phyloP scores from a whole-genome alignment of 2,329 filamentous ascomycete genomes.

The Diplocarpon mali region DNA sequence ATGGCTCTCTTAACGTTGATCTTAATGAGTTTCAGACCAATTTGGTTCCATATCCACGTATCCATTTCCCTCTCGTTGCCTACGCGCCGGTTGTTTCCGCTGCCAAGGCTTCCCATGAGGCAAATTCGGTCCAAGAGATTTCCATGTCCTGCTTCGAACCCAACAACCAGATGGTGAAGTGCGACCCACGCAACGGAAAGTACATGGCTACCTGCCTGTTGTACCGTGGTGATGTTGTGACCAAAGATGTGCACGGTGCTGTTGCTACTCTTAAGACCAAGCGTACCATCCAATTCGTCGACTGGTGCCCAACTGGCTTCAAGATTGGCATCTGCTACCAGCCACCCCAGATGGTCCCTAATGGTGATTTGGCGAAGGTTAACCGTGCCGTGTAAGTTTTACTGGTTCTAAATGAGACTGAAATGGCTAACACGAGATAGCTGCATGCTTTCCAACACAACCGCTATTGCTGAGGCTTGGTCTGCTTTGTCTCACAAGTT shows the following conservation, averaged over 20 bases:
- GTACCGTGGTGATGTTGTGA: conserved; percentile 96
- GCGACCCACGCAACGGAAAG: conserved; percentile 95
- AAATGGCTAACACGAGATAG: conserved; percentile 33
- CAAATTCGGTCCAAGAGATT: conserved; percentile 97
- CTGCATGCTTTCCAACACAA: conserved; percentile 99
- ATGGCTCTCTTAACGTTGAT: conserved; percentile 97
- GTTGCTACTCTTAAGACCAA: conserved; percentile 98
- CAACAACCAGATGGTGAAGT: conserved; percentile 99
- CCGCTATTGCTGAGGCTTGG: conserved; percentile 97
- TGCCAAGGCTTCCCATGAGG: conserved; percentile 92
- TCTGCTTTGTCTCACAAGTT: conserved; percentile 94
- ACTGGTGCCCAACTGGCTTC: conserved; percentile 99
- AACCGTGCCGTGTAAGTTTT: conserved; percentile 86
- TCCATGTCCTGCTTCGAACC: conserved; percentile 99
- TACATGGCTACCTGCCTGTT: conserved; percentile 99
- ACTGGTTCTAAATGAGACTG: not conserved
- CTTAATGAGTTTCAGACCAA: conserved; percentile 99
- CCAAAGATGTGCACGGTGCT: conserved; percentile 86
- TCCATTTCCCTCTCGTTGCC: conserved; percentile 97
- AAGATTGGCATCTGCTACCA: conserved; percentile 99
- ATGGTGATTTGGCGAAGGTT: conserved; percentile 95
- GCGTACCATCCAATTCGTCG: conserved; percentile 97
- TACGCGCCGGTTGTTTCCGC: conserved; percentile 92
- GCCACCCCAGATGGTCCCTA: conserved; percentile 88
- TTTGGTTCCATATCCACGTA: conserved; percentile 95